Base-by-base conservation (phyloP, 2,329 filamentous ascomycete species). In the Aspergillus japonicus region DNA sequence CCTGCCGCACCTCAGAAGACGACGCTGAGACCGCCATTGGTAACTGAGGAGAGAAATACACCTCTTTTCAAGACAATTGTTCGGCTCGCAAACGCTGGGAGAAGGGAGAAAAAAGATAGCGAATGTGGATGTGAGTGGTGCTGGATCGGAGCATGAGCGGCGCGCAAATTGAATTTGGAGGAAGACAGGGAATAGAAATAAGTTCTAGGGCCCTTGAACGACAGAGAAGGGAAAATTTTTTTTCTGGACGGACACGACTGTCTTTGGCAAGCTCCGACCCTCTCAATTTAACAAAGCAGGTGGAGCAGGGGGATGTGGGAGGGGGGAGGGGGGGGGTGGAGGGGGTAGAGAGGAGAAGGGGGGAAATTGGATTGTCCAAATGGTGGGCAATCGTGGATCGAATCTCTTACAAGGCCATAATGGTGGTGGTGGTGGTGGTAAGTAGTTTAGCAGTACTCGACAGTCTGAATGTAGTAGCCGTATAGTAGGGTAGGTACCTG, bases 1-100 rank as follows among this genome's bases (percentile, higher is more conserved):
- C 90, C 73, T 87, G 83, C 62, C 85, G 61, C 57, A 65, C 64
- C 59, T 71, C 66, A 60, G 68, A 66, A 35, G 69, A 66, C 33
- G 68, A 68, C 56, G 73, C 67, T 47, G 66, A 67, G 56, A 76
- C 77, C 63, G 78, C 68, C 74, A 76, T 77, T 48, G 59, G 63
- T 51, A 55, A 31, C 50, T 50, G 14, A 44, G 50, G 51, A 54
- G 58, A 50, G n/a, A 58, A 57, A 29, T 44, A 23, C 14, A 50
- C 50, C 55, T 47, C n/a, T 12, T 50, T 31, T 16, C n/a, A 52
- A 47, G 21, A 47, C 16, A 55, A 51, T 35, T 35, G 35, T 19
- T 54, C 39, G 39, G 21, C 33, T 42, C n/a, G 24, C 12, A 8
- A 26, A 14, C 7, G n/a, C 26, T n/a, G 35, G n/a, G 24, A 6